Conservation (phyloP, 2,329 filamentous ascomycete genomes). For the Clonostachys rhizophaga region DNA sequence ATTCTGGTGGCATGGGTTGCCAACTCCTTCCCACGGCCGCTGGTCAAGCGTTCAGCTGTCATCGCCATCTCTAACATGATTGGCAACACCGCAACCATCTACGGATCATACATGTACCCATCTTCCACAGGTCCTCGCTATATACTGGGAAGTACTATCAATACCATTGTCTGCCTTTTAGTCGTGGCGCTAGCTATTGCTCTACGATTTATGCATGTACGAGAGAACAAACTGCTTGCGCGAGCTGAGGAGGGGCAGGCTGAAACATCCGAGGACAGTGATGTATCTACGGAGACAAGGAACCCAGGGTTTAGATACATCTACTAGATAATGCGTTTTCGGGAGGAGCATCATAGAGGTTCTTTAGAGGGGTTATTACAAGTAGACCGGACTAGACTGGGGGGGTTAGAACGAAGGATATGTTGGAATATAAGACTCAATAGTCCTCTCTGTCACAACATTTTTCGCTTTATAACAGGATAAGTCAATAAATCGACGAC, state of each 20-base stretch:
- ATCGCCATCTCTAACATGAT: constrained; percentile 65
- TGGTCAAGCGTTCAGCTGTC: constrained; percentile 60
- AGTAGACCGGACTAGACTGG: too few species aligned
- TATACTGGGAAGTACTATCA: constrained; percentile 51
- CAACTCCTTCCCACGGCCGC: constrained; percentile 66
- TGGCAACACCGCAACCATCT: constrained; percentile 52
- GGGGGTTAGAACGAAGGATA: too few species aligned
- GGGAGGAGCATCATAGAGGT: too few species aligned
- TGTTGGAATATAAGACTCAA: too few species aligned
- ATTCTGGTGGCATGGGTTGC: constrained; percentile 64
- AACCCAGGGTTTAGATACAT: constrained; percentile 2
- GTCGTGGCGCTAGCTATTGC: constrained; percentile 48
- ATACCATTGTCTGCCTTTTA: constrained; percentile 57
- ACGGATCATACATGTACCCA: constrained; percentile 42
- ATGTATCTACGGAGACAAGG: neutral
- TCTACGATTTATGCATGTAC: constrained; percentile 47
- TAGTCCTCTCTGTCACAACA: too few species aligned
- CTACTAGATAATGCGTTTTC: neutral
- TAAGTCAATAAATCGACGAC: too few species aligned
- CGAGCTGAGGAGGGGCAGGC: constrained; percentile 27
- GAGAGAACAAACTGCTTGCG: constrained; percentile 58
- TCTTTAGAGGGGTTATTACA: too few species aligned
- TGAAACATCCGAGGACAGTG: neutral
- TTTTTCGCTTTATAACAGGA: too few species aligned
- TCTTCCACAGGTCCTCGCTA: constrained; percentile 34